These are phyloP conservation scores for Hemileia vastatrix DNA, from an alignment of 1,284 basidiomycete genomes.

Conservation along the genomic window DNA sequence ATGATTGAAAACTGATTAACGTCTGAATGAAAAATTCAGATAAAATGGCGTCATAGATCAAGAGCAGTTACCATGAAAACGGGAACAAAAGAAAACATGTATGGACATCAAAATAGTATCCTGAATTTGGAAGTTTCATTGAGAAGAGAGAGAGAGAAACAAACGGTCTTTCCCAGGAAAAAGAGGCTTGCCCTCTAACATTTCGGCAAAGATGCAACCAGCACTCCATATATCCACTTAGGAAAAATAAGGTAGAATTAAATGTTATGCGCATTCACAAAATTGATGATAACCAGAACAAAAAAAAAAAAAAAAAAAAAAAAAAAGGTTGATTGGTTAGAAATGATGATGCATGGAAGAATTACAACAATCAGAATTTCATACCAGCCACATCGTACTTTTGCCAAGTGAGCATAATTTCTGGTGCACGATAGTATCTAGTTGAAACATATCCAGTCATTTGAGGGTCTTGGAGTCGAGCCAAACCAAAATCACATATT, in stretches of 20 bases:
- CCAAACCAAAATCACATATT: conserved; percentile 98
- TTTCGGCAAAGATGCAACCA: conserved; percentile 99
- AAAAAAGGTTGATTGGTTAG: too few species aligned
- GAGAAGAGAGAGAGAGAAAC: conserved; percentile 32
- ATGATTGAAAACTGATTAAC: conserved; percentile 99
- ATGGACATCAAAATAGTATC: background rate
- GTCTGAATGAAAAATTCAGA: conserved; percentile 51
- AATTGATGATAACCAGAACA: too few species aligned
- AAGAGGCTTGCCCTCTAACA: conserved; percentile 96
- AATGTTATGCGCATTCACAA: too few species aligned
- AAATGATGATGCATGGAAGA: too few species aligned
- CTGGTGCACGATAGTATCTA: conserved; percentile 94
- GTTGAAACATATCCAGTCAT: conserved; percentile 99
- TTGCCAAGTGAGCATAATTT: conserved; percentile 99
- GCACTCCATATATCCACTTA: conserved; percentile 95
- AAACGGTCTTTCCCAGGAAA: conserved; percentile 93
- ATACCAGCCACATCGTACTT: conserved; percentile 95
- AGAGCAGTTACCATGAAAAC: conserved; percentile 1
- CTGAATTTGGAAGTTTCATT: background rate
- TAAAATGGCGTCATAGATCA: background rate
- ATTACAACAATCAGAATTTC: too few species aligned
- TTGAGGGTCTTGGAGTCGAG: conserved; percentile 85
- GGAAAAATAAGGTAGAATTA: background rate
- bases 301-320: too few species aligned
- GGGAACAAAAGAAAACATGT: background rate